These are phyloP conservation scores for Kurtzmaniella quercitrusa DNA, from an alignment of 1,139 yeast genomes.

Conservation along the genomic window DNA sequence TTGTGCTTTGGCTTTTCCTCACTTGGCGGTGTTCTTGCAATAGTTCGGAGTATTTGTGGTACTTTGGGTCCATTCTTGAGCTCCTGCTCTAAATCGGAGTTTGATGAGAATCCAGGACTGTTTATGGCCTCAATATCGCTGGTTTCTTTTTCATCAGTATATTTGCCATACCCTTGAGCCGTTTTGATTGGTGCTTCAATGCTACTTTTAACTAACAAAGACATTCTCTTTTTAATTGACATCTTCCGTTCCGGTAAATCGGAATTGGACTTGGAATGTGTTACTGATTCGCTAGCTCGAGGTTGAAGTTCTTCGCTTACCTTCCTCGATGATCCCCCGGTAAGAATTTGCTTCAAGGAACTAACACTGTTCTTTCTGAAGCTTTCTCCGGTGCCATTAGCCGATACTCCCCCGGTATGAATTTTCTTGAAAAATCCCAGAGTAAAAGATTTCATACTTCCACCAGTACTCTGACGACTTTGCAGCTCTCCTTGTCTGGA, in stretches of 20 bases:
- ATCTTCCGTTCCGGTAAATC: slow-evolving; percentile 22
- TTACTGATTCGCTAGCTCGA: neutral
- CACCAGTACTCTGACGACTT: slow-evolving; percentile 38
- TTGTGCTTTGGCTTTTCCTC: slow-evolving; percentile 1
- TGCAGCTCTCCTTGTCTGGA: slow-evolving; percentile 34
- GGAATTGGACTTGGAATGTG: slow-evolving; percentile 2
- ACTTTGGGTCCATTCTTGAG: slow-evolving; percentile 17
- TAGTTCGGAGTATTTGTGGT: slow-evolving; percentile 29
- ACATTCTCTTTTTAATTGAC: slow-evolving; percentile 67
- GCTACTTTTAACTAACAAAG: slow-evolving; percentile 47
- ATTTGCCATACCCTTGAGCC: slow-evolving; percentile 75
- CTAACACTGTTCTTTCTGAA: slow-evolving; percentile 38
- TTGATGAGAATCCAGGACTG: slow-evolving; percentile 7
- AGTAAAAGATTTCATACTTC: slow-evolving; percentile 37
- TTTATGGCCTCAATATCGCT: slow-evolving; percentile 43
- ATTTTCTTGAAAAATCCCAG: slow-evolving; percentile 31
- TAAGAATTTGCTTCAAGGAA: slow-evolving; percentile 38
- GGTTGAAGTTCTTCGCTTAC: slow-evolving; percentile 9
- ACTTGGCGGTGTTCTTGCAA: slow-evolving; percentile 10
- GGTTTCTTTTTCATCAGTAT: slow-evolving; percentile 44
- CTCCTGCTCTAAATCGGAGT: slow-evolving; percentile 5
- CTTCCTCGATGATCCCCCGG: slow-evolving; percentile 26
- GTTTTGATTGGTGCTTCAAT: slow-evolving; percentile 53
- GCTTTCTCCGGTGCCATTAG: slow-evolving; percentile 20
- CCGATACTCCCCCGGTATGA: slow-evolving; percentile 35